Evolutionary conservation across 2,329 filamentous ascomycete genomes (phyloP).

Genomic region (Acrocalymma vagum): DNA sequence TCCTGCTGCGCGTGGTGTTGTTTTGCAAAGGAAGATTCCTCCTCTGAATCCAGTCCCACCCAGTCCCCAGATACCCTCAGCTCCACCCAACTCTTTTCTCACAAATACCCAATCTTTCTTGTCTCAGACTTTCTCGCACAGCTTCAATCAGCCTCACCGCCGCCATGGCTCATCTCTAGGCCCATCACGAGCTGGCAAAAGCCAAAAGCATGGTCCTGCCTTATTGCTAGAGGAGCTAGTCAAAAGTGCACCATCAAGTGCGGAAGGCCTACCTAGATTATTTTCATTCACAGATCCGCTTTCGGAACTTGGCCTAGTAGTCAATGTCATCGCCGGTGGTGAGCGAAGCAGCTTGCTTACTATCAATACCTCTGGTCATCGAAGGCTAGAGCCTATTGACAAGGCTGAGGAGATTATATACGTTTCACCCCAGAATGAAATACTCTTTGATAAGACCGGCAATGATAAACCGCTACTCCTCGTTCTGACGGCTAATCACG

Average conservation of each 20-base stretch:
- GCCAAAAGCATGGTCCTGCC: constrained; percentile 28
- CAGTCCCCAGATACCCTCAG: constrained; percentile 57
- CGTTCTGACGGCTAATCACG: constrained; percentile 81
- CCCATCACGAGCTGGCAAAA: constrained; percentile 28
- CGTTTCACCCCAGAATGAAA: constrained; percentile 72
- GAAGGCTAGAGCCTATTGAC: constrained; percentile 69
- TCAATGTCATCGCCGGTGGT: constrained; percentile 51
- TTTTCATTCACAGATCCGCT: constrained; percentile 88
- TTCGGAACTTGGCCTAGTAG: constrained; percentile 83
- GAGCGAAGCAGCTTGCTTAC: constrained; percentile 39
- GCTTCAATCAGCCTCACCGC: constrained; percentile 42
- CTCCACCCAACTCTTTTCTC: constrained; percentile 87
- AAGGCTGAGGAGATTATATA: constrained; percentile 85
- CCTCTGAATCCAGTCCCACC: constrained; percentile 49
- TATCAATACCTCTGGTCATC: constrained; percentile 39
- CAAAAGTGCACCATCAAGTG: constrained; percentile 29
- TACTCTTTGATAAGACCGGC: constrained; percentile 56
- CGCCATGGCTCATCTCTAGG: constrained; percentile 39
- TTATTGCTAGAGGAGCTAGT: constrained; percentile 43
- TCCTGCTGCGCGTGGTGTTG: constrained; percentile 80
- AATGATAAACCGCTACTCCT: constrained; percentile 66
- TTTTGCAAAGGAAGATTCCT: constrained; percentile 82
- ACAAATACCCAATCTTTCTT: constrained; percentile 44
- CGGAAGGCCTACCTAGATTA: constrained; percentile 72
- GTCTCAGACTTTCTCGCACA: constrained; percentile 64